These are phyloP conservation scores for Pilaira anomala DNA, from an alignment of 192 early-diverging fungal species.

Conservation along the genomic window DNA sequence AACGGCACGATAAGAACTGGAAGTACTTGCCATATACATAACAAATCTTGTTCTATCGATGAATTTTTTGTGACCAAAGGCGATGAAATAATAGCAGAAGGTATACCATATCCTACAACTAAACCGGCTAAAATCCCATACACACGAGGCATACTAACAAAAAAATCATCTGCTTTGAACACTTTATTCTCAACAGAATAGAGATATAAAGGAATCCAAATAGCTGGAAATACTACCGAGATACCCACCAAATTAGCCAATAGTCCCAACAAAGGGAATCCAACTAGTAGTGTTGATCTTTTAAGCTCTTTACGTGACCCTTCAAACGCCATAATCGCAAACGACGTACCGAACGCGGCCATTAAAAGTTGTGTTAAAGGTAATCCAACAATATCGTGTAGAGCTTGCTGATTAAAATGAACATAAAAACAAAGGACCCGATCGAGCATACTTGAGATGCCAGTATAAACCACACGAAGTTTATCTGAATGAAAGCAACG, in stretches of 20 bases:
- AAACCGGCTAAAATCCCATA: constrained; percentile 4
- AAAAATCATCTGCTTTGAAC: background rate
- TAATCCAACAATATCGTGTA: constrained; percentile 12
- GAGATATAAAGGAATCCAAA: constrained; percentile 17
- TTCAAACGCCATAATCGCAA: constrained; percentile 19
- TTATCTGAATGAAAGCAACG: background rate
- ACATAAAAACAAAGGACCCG: constrained; percentile 8
- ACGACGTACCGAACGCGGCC: background rate
- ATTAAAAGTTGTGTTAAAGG: background rate
- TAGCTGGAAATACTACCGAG: background rate
- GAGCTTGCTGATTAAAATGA: background rate
- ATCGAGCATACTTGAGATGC: background rate
- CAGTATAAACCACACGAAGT: constrained; percentile 3
- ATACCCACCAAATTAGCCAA: constrained; percentile 9
- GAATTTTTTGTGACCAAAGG: background rate
- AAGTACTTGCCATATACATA: background rate
- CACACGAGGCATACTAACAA: background rate
- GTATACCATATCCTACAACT: background rate
- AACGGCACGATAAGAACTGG: constrained; percentile 5
- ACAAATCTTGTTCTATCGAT: background rate
- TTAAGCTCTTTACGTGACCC: background rate
- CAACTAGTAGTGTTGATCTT: background rate
- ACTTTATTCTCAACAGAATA: background rate
- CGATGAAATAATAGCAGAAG: background rate
- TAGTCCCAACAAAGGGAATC: background rate